Base-by-base conservation (phyloP, 495 filamentous ascomycete genomes). In the Aspergillus carlsbadensis region DNA sequence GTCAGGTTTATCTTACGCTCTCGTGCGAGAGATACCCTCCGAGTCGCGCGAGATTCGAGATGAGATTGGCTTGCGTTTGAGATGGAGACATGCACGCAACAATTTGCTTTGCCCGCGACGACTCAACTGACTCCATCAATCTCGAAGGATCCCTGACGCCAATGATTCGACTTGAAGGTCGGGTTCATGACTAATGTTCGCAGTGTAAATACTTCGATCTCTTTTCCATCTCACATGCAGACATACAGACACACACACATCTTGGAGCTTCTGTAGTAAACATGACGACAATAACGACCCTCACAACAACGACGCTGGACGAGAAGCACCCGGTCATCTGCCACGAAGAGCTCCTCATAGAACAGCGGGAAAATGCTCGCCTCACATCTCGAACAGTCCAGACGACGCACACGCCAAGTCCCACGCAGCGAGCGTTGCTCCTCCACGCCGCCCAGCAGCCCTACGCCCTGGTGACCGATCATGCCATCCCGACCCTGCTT, bases 401-500 rank as follows among this genome's bases (percentile, higher is more conserved):
- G 14, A 1, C 41, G 13, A 13, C 37, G 17, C 29, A 40, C 3
- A 18, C 55, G 3, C 46, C 37, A 45, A 51, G 29, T 17, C 10
- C 20, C 40, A 69, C 54, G 7, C 74, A 77, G 39, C 63, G 59
- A 10, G 74, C 68, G 0, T 55, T 77, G 13, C 56, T 77, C 15
- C 56, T 77, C 1, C 67, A 73, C 33, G 70, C 61, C 20, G 60
- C 64, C 33, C 67, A 64, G 6, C 67, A 77, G 56, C 70, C 69
- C 54, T 77, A 77, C 49, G 66, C 72, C 22, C 53, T 77, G 42
- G 74, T 76, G 17, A 56, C 65, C 20, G 67, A 80, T 53, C 79
- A 85, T 61, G 66, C 69, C 21, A 71, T 86, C 33, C 82, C 84
- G 14, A 63, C 66, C 1, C 65, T 70, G 41, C 59, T 67, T 17